Evolutionary conservation across 2,329 filamentous ascomycete genomes (phyloP).

Genomic region (Volutella citrinella): DNA sequence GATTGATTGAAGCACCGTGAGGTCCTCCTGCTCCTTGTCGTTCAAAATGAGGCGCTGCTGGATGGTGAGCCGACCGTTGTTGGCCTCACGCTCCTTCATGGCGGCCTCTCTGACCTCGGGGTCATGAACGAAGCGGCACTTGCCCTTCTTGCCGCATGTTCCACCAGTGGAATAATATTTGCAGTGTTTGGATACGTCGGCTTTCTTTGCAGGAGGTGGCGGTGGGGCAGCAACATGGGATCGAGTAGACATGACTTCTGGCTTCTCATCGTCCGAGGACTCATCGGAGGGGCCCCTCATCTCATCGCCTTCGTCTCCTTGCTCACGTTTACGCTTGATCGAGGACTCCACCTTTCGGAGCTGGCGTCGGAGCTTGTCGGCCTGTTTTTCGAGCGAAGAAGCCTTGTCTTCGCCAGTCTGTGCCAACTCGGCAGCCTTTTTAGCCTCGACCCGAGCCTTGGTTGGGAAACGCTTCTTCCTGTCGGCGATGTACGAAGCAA

Average conservation of each 20-base stretch:
- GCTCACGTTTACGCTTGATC: conserved; percentile 66
- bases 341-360: conserved; percentile 69
- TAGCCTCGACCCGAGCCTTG: conserved; percentile 63
- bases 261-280: conserved; percentile 56
- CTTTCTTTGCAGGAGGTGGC: conserved; percentile 51
- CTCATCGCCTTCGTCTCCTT: conserved; percentile 65
- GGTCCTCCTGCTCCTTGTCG: conserved; percentile 66
- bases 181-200: conserved; percentile 64
- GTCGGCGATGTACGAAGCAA: conserved; percentile 78
- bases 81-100: conserved; percentile 60
- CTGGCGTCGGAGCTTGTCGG: conserved; percentile 60
- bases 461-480: conserved; percentile 80
- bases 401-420: conserved; percentile 58
- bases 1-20: conserved; percentile 63
- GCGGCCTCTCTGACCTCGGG: conserved; percentile 60
- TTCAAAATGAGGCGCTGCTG: conserved; percentile 64
- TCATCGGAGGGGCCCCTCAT: conserved; percentile 54
- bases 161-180: conserved; percentile 70
- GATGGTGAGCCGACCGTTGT: conserved; percentile 63
- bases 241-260: conserved; percentile 55
- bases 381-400: conserved; percentile 55
- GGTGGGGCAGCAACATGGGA: conserved; percentile 28
- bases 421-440: conserved; percentile 48
- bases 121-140: conserved; percentile 71
- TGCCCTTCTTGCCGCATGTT: conserved; percentile 69